Percentiles rank a stretch among this genome's conserved stretches.
phyloP scores from a whole-genome alignment of 306 rosid species.

The Glycyrrhiza uralensis region DNA sequence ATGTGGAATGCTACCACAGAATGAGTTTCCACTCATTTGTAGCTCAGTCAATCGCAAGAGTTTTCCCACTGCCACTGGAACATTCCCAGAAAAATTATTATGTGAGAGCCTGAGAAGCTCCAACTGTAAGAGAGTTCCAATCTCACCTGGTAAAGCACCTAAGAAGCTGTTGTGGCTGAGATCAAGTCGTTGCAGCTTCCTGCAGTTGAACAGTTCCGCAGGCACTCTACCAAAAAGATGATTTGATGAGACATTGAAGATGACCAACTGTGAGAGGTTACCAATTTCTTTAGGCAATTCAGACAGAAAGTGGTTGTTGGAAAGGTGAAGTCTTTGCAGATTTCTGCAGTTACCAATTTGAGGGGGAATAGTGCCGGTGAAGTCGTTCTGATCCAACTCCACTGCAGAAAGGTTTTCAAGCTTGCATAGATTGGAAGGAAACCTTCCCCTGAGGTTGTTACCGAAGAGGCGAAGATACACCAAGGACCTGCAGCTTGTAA shows the following conservation, averaged over 20 bases:
- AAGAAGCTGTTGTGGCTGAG: conserved; percentile 55
- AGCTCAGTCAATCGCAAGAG: conserved; percentile 58
- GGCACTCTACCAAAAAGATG: conserved; percentile 48
- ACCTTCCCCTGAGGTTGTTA: conserved; percentile 55
- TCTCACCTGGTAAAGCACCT: conserved; percentile 50
- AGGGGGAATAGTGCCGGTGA: conserved; percentile 62
- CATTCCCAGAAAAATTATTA: conserved; percentile 52
- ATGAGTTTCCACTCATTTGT: conserved; percentile 69
- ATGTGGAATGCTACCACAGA: conserved; percentile 58
- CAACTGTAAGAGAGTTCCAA: conserved; percentile 56
- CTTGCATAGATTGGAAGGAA: conserved; percentile 63
- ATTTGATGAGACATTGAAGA: conserved; percentile 62
- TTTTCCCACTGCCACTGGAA: conserved; percentile 53
- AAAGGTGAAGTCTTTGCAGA: conserved; percentile 70
- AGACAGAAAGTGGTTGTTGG: conserved; percentile 48
- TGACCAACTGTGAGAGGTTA: conserved; percentile 57
- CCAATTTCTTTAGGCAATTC: conserved; percentile 65
- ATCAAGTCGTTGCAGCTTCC: conserved; percentile 67
- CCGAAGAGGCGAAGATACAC: conserved; percentile 54
- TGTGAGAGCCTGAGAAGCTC: conserved; percentile 62
- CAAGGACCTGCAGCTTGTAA: conserved; percentile 50
- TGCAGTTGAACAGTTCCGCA: conserved; percentile 50
- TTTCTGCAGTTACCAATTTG: conserved; percentile 49
- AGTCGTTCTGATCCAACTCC: conserved; percentile 57
- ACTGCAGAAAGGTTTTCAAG: conserved; percentile 52